Base-by-base conservation (phyloP, 352 stramenopile genomes). In the Phytophthora uliginosa region DNA sequence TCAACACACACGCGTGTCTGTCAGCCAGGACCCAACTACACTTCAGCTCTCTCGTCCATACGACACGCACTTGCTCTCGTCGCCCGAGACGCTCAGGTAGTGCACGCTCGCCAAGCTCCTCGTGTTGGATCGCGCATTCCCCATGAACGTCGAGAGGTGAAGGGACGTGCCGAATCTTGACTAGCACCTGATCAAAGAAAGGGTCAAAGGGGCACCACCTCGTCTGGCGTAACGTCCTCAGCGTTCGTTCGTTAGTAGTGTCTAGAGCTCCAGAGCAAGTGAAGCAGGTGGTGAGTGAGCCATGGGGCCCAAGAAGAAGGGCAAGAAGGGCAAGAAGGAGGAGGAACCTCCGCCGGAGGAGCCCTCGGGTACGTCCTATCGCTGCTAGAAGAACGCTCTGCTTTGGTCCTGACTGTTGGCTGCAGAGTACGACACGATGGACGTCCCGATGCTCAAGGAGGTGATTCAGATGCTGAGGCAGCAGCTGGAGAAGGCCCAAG, bases 401-500 rank as follows among this genome's bases (percentile, higher is more conserved):
- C 38, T 10, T 47, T 47, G 38, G 15, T 47, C 38, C 38, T n/a
- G 13, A 47, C 36, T 5, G 8, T 20, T 3, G 42, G 6, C 8
- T 20, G 42, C 4, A 95, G 93, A 98, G 54, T 98, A 98, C 66
- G 92, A 98, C 64, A 94, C 89, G 45, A 98, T 98, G 94, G 93
- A 98, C 79, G 79, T 97, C 18, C 81, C 95, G 71, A 98, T 98
- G 93, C 91, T 98, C 24, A 90, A 95, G 52, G 93, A 98, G 74
- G 93, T 97, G 66, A 95, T 97, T 54, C 91, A 95, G 38, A 98
- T 97, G 90, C 90, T 98, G 42, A 80, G 83, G 7, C 93, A 98
- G 76, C 91, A 98, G 71, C 78, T 98, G 17, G 92, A 97, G 45
- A 98, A 98, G 74, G 89, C 88, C 1, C 86, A 95, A 68, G 83